A percentile compares a stretch with the other conserved stretches of the same genome.
phyloP scores from a whole-genome alignment of 176 grass and related monocot species.

The Oryza glumipatula region DNA sequence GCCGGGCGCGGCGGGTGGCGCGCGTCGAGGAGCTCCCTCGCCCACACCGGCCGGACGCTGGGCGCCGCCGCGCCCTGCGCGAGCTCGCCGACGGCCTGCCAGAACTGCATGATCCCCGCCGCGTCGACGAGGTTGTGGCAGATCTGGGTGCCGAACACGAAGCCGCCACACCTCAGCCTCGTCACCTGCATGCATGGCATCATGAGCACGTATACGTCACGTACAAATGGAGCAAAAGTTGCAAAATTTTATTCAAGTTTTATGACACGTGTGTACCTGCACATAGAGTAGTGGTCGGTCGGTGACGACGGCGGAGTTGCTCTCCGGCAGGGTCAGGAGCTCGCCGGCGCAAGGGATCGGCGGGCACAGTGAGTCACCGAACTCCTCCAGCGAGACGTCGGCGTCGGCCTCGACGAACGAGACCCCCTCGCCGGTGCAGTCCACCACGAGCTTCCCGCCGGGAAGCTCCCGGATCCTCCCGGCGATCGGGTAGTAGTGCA shows the following conservation, averaged over 20 bases:
- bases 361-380: constrained; percentile 23
- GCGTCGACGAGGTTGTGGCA: constrained; percentile 52
- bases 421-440: constrained; percentile 57
- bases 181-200: constrained; percentile 42
- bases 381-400: constrained; percentile 32
- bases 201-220: background rate
- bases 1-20: constrained; percentile 10
- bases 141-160: constrained; percentile 42
- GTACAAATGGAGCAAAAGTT: background rate
- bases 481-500: constrained; percentile 54
- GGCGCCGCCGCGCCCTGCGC: constrained; percentile 28
- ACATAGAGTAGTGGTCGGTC: constrained; percentile 38
- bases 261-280: constrained; percentile 19
- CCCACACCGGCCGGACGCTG: constrained; percentile 46
- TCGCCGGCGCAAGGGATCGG: constrained; percentile 42
- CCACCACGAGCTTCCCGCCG: constrained; percentile 43
- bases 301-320: constrained; percentile 23
- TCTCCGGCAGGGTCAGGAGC: constrained; percentile 43
- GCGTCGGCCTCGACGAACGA: constrained; percentile 48
- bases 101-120: constrained; percentile 33
- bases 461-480: constrained; percentile 44
- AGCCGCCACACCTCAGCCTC: constrained; percentile 47
- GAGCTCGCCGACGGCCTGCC: constrained; percentile 44
- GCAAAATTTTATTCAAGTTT: background rate
- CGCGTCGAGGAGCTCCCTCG: constrained; percentile 38